Evolutionary conservation across 108 stramenopile genomes (phyloP).

Genomic region (Conticribra weissflogii): DNA sequence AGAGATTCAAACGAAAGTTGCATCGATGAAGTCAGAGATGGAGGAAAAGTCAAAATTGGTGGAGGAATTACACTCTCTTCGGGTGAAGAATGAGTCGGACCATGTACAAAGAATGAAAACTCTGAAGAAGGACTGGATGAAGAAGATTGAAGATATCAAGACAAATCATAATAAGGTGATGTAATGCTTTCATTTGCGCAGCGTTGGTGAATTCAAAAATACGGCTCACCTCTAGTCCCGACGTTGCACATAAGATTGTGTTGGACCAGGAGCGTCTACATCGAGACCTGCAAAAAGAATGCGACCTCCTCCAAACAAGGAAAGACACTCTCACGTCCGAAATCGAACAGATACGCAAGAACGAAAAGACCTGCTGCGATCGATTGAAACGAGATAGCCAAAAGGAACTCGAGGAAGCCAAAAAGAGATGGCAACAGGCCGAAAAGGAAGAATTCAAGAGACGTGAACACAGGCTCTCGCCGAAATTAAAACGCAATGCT

Average conservation of each 20-base stretch:
- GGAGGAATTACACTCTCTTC: constrained; percentile 20
- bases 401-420: constrained; percentile 27
- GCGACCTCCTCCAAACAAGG: constrained; percentile 20
- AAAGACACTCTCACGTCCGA: constrained; percentile 7
- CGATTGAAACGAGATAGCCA: constrained; percentile 22
- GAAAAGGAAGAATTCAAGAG: constrained; percentile 32
- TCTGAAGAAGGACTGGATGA: constrained; percentile 24
- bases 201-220: too few relatives aligned
- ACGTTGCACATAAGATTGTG: not conserved
- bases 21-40: constrained; percentile 17
- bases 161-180: constrained; percentile 29
- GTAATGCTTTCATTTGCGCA: too few relatives aligned
- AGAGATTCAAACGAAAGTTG: constrained; percentile 22
- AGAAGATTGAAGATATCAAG: constrained; percentile 5
- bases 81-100: constrained; percentile 25
- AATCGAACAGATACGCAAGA: constrained; percentile 3
- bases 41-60: constrained; percentile 15
- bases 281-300: constrained; percentile 5
- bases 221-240: too few relatives aligned
- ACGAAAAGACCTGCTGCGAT: constrained; percentile 21
- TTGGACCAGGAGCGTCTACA: constrained; percentile 13
- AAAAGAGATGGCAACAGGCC: constrained; percentile 25
- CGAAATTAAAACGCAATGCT: constrained; percentile 38
- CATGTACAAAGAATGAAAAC: constrained; percentile 32
- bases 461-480: constrained; percentile 28